Conservation (phyloP, 2,329 filamentous ascomycete genomes). For the Ophiostoma tasmaniense region DNA sequence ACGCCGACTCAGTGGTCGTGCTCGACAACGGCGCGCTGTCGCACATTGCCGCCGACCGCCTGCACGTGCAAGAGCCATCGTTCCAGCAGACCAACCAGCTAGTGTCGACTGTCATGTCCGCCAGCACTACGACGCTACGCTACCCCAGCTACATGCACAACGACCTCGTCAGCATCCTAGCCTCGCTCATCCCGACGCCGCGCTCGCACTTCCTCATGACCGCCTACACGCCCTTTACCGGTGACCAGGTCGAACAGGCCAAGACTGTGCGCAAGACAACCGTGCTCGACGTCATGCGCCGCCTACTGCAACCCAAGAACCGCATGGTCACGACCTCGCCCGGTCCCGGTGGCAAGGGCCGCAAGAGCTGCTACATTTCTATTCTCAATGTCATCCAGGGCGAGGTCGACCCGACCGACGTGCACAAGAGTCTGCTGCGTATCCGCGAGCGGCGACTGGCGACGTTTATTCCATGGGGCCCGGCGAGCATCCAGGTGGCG, state of each 20-base stretch:
- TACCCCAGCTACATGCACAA: slow-evolving; percentile 99
- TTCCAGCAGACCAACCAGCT: slow-evolving; percentile 98
- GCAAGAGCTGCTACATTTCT: slow-evolving; percentile 98
- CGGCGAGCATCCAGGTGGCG: slow-evolving; percentile 94
- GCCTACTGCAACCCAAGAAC: slow-evolving; percentile 94
- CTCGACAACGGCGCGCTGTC: slow-evolving; percentile 92
- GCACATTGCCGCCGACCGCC: slow-evolving; percentile 83
- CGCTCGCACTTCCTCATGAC: slow-evolving; percentile 98
- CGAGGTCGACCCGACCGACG: slow-evolving; percentile 94
- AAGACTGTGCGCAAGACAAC: slow-evolving; percentile 98
- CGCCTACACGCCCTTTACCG: slow-evolving; percentile 94
- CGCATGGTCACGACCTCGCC: slow-evolving; percentile 96
- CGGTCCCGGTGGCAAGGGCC: slow-evolving; percentile 41
- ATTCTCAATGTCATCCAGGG: slow-evolving; percentile 99
- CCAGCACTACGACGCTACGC: slow-evolving; percentile 88
- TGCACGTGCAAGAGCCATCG: slow-evolving; percentile 91
- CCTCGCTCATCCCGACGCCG: slow-evolving; percentile 90
- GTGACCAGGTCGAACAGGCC: slow-evolving; percentile 90
- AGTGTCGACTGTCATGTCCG: slow-evolving; percentile 96
- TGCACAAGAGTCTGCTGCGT: slow-evolving; percentile 93
- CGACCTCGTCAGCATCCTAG: slow-evolving; percentile 92
- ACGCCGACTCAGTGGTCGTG: slow-evolving; percentile 95
- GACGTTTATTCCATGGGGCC: slow-evolving; percentile 97
- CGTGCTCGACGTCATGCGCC: slow-evolving; percentile 93
- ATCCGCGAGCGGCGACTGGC: slow-evolving; percentile 91